Evolutionary conservation across 1,284 basidiomycete genomes (phyloP).

Genomic region (Cutaneotrichosporon dermatis): DNA sequence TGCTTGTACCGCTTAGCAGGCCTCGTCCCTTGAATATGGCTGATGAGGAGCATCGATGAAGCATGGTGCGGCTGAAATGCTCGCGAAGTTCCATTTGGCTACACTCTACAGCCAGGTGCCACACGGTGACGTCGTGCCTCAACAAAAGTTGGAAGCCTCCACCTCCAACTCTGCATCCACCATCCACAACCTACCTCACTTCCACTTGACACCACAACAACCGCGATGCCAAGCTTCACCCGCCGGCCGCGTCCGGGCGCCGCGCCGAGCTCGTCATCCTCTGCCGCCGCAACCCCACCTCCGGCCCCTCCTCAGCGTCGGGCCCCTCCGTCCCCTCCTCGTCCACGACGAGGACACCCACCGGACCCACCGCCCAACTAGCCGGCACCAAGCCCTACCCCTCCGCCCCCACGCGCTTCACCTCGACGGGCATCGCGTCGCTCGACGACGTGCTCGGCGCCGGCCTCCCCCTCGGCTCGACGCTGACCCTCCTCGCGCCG

Average conservation of each 20-base stretch:
- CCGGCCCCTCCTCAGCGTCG: neutral
- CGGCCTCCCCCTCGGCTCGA: constrained; percentile 79
- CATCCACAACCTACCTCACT: no score
- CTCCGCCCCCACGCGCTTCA: neutral
- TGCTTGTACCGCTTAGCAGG: no score
- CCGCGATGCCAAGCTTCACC: constrained; percentile 1
- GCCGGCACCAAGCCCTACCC: constrained; percentile 2
- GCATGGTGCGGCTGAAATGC: no score
- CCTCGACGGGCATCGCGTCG: constrained; percentile 77
- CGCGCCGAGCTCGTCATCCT: neutral
- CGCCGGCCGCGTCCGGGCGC: neutral
- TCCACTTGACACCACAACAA: no score
- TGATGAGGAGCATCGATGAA: no score
- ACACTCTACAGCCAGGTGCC: no score
- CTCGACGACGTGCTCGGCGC: constrained; percentile 95
- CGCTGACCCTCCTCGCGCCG: constrained; percentile 68
- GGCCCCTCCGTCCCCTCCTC: neutral
- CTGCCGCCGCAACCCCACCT: neutral
- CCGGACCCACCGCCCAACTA: neutral
- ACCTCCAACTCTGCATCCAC: no score
- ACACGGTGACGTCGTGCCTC: no score
- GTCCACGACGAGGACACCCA: neutral
- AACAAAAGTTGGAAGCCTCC: no score
- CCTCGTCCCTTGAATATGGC: no score
- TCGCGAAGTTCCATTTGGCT: no score